Evolutionary conservation across 345 rosid species (phyloP).

Genomic region (Hypericum androsaemum): DNA sequence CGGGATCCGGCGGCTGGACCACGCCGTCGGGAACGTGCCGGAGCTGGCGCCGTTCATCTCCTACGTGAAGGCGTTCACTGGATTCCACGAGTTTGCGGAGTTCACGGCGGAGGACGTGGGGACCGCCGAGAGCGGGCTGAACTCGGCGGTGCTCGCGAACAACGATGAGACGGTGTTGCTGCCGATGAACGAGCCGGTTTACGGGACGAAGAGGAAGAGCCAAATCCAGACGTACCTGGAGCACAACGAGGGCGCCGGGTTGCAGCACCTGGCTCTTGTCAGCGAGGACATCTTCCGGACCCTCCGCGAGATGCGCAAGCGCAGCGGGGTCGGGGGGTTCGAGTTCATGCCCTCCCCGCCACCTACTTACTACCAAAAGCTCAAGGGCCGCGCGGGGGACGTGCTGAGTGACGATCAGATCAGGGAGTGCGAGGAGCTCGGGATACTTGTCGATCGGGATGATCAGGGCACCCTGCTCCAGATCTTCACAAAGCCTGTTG

Average conservation of each 20-base stretch:
- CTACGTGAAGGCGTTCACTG: slow-evolving; percentile 61
- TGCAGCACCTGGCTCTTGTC: slow-evolving; percentile 75
- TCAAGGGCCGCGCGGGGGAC: slow-evolving; percentile 67
- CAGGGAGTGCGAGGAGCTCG: slow-evolving; percentile 75
- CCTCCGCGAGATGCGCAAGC: slow-evolving; percentile 69
- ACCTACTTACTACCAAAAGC: slow-evolving; percentile 62
- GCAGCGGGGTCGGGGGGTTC: slow-evolving; percentile 74
- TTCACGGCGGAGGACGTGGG: slow-evolving; percentile 94
- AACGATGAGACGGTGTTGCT: slow-evolving; percentile 70
- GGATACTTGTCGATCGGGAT: slow-evolving; percentile 86
- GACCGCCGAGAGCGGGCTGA: slow-evolving; percentile 76
- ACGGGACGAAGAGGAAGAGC: slow-evolving; percentile 85
- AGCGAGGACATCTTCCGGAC: slow-evolving; percentile 71
- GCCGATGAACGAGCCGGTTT: slow-evolving; percentile 86
- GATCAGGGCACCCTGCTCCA: slow-evolving; percentile 95
- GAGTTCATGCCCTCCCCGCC: slow-evolving; percentile 97
- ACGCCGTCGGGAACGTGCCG: slow-evolving; percentile 87
- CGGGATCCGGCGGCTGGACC: slow-evolving; percentile 71
- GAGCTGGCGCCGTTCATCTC: slow-evolving; percentile 52
- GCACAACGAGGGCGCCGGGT: slow-evolving; percentile 84
- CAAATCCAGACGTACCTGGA: slow-evolving; percentile 89
- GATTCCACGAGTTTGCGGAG: slow-evolving; percentile 89
- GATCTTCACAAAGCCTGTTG: slow-evolving; percentile 91
- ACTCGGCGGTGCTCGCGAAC: slow-evolving; percentile 66
- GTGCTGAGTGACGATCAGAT: slow-evolving; percentile 72